A percentile compares a stretch with the other conserved stretches of the same genome.
These are phyloP conservation scores for Penicillium pulvis DNA, from an alignment of 495 filamentous ascomycete species.

Conservation along the genomic window DNA sequence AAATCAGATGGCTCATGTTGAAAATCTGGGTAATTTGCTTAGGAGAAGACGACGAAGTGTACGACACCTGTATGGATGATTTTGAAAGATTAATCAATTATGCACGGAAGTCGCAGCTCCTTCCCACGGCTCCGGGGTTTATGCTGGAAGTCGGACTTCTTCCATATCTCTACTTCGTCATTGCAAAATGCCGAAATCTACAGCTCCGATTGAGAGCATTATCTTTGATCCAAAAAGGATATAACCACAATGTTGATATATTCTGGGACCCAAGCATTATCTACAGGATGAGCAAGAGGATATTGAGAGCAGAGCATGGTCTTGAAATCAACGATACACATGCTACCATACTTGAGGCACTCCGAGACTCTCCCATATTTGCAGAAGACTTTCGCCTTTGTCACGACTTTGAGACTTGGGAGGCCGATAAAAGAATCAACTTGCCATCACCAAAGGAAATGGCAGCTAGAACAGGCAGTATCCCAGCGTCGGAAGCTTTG, in stretches of 20 bases:
- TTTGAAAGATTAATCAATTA: background rate
- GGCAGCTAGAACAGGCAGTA: background rate
- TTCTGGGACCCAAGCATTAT: conserved; percentile 4
- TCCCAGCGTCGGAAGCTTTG: background rate
- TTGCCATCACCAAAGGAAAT: background rate
- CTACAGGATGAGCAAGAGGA: background rate
- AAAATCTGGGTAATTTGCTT: conserved; percentile 9
- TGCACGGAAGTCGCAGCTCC: background rate
- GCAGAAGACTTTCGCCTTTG: background rate
- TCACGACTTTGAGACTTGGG: background rate
- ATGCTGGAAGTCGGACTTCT: conserved; percentile 11
- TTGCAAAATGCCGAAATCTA: conserved; percentile 8
- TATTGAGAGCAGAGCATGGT: background rate
- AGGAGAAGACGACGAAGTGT: background rate
- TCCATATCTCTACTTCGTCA: conserved; percentile 6
- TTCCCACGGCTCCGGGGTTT: background rate
- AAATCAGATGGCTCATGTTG: conserved; percentile 8
- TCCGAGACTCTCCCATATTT: background rate
- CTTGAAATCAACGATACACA: background rate
- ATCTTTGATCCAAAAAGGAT: background rate
- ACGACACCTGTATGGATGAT: background rate
- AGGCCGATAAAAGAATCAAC: background rate
- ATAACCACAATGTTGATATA: background rate
- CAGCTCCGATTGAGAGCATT: conserved; percentile 8
- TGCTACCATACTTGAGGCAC: background rate